Percentiles rank a stretch among this genome's conserved stretches.
Evolutionary conservation across 2,329 filamentous ascomycete genomes (phyloP).

Genomic region (Xylaria polymorpha): DNA sequence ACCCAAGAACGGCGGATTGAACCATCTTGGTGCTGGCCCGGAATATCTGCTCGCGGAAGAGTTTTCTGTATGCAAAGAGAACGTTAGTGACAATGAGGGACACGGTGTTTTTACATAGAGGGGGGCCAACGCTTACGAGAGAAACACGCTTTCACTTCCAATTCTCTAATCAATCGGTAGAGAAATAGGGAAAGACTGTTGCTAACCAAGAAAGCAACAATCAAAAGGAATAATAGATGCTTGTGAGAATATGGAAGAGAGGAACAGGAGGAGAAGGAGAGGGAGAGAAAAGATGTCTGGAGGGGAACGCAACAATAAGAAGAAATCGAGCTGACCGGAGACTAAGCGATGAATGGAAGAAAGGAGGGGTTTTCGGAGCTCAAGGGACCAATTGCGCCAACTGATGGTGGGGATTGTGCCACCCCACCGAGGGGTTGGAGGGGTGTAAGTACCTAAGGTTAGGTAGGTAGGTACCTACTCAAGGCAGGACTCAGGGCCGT

Average conservation of each 20-base stretch:
- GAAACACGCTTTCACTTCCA: slow-evolving; percentile 45
- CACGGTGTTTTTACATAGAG: background rate
- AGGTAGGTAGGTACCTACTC: too few species aligned
- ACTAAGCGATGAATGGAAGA: slow-evolving; percentile 24
- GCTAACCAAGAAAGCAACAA: slow-evolving; percentile 39
- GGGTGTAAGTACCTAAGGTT: slow-evolving; percentile 5
- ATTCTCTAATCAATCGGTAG: slow-evolving; percentile 40
- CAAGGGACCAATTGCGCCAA: slow-evolving; percentile 34
- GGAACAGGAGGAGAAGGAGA: slow-evolving; percentile 28
- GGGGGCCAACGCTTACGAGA: slow-evolving; percentile 40
- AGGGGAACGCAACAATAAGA: slow-evolving; percentile 35
- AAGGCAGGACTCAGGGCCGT: background rate
- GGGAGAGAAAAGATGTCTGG: slow-evolving; percentile 29
- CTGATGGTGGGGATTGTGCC: slow-evolving; percentile 28
- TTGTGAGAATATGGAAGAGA: slow-evolving; percentile 29
- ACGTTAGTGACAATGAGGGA: slow-evolving; percentile 25
- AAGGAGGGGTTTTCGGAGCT: slow-evolving; percentile 38
- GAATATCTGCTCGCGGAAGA: slow-evolving; percentile 39
- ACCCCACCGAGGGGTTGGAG: slow-evolving; percentile 32
- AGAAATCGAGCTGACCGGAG: slow-evolving; percentile 33
- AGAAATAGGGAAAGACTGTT: slow-evolving; percentile 37
- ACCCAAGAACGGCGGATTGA: slow-evolving; percentile 87
- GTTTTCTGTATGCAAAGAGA: slow-evolving; percentile 38
- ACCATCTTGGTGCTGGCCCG: slow-evolving; percentile 64
- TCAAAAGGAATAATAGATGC: slow-evolving; percentile 33